A percentile compares a stretch with the other conserved stretches of the same genome.
phyloP scores from a whole-genome alignment of 306 rosid species.

The Begonia peltatifolia region DNA sequence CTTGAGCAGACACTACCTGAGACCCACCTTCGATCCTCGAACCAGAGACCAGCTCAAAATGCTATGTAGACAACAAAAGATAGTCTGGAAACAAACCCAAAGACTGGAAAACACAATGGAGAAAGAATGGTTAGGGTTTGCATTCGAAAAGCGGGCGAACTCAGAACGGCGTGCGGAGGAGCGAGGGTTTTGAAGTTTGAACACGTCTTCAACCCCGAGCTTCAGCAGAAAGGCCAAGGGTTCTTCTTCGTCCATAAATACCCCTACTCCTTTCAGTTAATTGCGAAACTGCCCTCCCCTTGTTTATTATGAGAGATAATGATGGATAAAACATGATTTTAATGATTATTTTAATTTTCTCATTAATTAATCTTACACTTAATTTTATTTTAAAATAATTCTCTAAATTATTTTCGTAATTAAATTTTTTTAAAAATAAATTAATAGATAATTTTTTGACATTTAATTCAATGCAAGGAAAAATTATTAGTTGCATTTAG shows the following conservation, averaged over 20 bases:
- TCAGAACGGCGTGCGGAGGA: slow-evolving; percentile 20
- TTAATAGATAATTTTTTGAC: too few species aligned
- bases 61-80: neutral
- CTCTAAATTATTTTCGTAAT: too few species aligned
- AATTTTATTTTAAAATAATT: too few species aligned
- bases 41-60: slow-evolving; percentile 47
- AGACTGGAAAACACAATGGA: slow-evolving; percentile 5
- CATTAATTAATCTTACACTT: too few species aligned
- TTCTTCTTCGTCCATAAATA: too few species aligned
- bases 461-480: too few species aligned
- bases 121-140: slow-evolving; percentile 31
- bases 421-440: too few species aligned
- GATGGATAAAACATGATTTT: neutral
- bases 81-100: slow-evolving; percentile 22
- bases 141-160: slow-evolving; percentile 14
- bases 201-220: slow-evolving; percentile 20
- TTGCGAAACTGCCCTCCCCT: neutral
- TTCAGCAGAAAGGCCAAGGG: neutral
- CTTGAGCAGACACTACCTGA: slow-evolving; percentile 43
- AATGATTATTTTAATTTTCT: neutral
- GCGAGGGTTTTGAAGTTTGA: slow-evolving; percentile 48
- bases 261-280: neutral
- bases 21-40: slow-evolving; percentile 55
- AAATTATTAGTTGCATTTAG: too few species aligned
- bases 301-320: neutral